Evolutionary conservation across 306 rosid genomes (phyloP).

Genomic region (Cercis canadensis): DNA sequence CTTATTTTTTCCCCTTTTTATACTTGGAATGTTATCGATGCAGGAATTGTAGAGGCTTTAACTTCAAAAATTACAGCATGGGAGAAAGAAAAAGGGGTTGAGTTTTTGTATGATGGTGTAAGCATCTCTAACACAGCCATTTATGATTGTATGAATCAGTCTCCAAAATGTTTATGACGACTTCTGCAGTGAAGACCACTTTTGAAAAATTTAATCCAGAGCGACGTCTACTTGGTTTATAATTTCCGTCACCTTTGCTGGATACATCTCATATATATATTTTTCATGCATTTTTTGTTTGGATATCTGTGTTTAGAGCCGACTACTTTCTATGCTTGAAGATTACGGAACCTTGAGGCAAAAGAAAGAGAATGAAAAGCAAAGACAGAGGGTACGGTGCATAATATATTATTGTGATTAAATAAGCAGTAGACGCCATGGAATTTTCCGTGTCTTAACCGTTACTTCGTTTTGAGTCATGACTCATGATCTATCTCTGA

Average conservation of each 20-base stretch:
- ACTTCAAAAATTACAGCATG: slow-evolving; percentile 65
- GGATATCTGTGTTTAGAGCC: slow-evolving; percentile 46
- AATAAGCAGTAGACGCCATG: slow-evolving; percentile 40
- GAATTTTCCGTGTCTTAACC: not conserved
- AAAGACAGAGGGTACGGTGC: slow-evolving; percentile 61
- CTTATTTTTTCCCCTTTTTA: not conserved
- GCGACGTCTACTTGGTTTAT: slow-evolving; percentile 1
- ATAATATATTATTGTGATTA: not conserved
- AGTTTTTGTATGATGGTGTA: slow-evolving; percentile 71
- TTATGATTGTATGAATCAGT: not conserved
- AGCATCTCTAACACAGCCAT: slow-evolving; percentile 41
- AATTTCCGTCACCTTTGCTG: slow-evolving; percentile 11
- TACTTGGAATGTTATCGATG: slow-evolving; percentile 19
- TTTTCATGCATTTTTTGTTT: not conserved
- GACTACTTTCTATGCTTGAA: slow-evolving; percentile 65
- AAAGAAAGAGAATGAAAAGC: slow-evolving; percentile 77
- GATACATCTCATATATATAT: slow-evolving; percentile 1
- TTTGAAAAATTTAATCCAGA: slow-evolving; percentile 6
- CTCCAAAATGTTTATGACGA: not conserved
- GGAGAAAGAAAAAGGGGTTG: slow-evolving; percentile 68
- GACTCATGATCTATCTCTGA: not conserved
- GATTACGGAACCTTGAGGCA: slow-evolving; percentile 57
- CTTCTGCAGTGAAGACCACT: not conserved
- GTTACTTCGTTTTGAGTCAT: no score
- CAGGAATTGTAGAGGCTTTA: slow-evolving; percentile 74